These are phyloP conservation scores for Pythium utonaiense DNA, from an alignment of 352 stramenopile genomes.

Conservation along the genomic window DNA sequence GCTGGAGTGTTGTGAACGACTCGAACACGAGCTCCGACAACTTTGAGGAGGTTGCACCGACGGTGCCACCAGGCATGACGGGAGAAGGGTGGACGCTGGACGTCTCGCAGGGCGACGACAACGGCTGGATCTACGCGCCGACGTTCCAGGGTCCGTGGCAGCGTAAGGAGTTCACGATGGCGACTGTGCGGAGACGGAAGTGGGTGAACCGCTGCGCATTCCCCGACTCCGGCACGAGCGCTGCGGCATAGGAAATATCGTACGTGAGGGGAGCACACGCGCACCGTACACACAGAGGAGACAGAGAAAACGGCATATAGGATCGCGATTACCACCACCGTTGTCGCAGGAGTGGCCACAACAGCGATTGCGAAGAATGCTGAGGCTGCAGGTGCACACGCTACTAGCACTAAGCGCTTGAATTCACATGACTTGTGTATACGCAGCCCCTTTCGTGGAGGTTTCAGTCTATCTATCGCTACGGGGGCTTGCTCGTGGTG, in stretches of 20 bases:
- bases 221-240: constrained; percentile 7
- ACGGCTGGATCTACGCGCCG: constrained; percentile 83
- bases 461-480: not conserved
- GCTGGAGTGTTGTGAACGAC: constrained; percentile 65
- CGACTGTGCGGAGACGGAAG: constrained; percentile 75
- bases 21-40: constrained; percentile 53
- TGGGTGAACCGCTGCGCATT: constrained; percentile 72
- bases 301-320: not conserved
- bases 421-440: not conserved
- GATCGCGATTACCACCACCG: not conserved
- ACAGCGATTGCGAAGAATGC: not conserved
- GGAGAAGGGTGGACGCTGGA: constrained; percentile 77
- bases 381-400: not conserved
- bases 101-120: constrained; percentile 71
- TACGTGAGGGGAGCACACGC: not conserved
- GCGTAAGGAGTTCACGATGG: constrained; percentile 66
- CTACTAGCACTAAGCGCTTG: not conserved
- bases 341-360: not conserved
- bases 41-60: constrained; percentile 67
- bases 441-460: not conserved
- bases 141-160: constrained; percentile 79
- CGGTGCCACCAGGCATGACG: constrained; percentile 45
- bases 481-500: not conserved
- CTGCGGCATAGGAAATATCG: constrained; percentile 6
- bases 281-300: not conserved